Evolutionary conservation across 768 basidiomycete species (phyloP).

Genomic region (Pholiota microspora): DNA sequence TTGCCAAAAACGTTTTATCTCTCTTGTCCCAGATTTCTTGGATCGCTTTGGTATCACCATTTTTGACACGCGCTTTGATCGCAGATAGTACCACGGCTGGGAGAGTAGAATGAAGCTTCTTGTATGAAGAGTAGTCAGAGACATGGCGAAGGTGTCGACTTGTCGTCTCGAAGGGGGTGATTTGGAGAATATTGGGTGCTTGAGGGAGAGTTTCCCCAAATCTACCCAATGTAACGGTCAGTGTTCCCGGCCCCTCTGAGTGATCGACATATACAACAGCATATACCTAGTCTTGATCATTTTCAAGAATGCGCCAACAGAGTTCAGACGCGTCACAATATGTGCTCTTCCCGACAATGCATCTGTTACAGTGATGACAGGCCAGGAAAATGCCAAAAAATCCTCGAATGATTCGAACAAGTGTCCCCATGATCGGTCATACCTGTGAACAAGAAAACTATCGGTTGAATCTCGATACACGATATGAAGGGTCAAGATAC

Average conservation of each 20-base stretch:
- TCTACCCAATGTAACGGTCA: conserved; percentile 30
- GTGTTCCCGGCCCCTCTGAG: background rate
- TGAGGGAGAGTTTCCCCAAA: conserved; percentile 75
- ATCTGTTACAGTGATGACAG: conserved; percentile 76
- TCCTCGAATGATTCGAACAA: conserved; percentile 77
- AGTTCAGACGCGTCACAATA: conserved; percentile 73
- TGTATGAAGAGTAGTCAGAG: conserved; percentile 65
- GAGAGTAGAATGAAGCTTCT: conserved; percentile 66
- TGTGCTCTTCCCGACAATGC: conserved; percentile 68
- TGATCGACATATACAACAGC: background rate
- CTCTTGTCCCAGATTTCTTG: conserved; percentile 63
- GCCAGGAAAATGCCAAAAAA: conserved; percentile 83
- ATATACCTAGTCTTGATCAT: conserved; percentile 80
- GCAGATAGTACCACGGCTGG: conserved; percentile 68
- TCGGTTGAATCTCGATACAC: conserved; percentile 3
- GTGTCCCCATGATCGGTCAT: conserved; percentile 77
- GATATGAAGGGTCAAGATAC: conserved; percentile 5
- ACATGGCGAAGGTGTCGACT: conserved; percentile 71
- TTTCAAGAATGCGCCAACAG: conserved; percentile 72
- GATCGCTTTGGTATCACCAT: conserved; percentile 65
- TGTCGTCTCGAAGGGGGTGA: conserved; percentile 66
- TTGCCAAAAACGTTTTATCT: conserved; percentile 73
- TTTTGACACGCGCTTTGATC: conserved; percentile 59
- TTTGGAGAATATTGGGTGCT: conserved; percentile 68
- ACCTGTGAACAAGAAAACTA: conserved; percentile 41